Base-by-base conservation (phyloP, 768 basidiomycete genomes). In the Boletus vinaceobasis region DNA sequence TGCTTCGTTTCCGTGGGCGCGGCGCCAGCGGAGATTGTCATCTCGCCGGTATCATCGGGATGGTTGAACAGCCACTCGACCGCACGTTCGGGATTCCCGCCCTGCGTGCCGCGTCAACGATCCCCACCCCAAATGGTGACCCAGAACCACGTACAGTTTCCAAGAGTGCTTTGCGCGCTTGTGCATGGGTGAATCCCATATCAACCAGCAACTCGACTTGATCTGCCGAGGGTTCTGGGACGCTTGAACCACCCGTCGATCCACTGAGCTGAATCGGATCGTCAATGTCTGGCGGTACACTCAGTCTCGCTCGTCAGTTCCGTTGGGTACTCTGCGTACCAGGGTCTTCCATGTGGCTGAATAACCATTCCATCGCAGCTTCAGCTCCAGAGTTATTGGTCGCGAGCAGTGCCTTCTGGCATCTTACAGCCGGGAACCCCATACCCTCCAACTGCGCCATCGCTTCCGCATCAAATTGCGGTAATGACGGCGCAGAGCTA, bases 1-100 rank as follows among this genome's bases (percentile, higher is more conserved):
- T 32, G 52, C 33, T 60, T 58, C 7, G 36, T 40, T 5, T 45
- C 17, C 53, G 70, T 45, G 11, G 63, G 55, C 11, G 49, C 49
- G 2, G 70, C 40, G 8, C 71, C 44, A 3, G 67, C 56, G 7
- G 73, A 50, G 0, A 70, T 55, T 7, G 70, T 58, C 15, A 78
- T 79, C 60, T 93, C 87, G 9, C 91, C 92, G 1, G 70, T 79
- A 60, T 96, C 95, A 48, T 91, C 93, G 0, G 94, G 89, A 65
- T 98, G 93, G 54, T 80, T 90, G 76, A 98, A 98, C 21, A 98
- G 73, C 96, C 96, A 98, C 64, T 98, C 96, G 4, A 98, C 83
- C 0, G 96, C 95, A 23, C 92, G 85, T 62, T 95, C 93, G 1
- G 82, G 71, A 62, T 91, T 80, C 8, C 87, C 87, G 36, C 75